Evolutionary conservation across 495 filamentous ascomycete species (phyloP).

Genomic region (Neurospora sp.): DNA sequence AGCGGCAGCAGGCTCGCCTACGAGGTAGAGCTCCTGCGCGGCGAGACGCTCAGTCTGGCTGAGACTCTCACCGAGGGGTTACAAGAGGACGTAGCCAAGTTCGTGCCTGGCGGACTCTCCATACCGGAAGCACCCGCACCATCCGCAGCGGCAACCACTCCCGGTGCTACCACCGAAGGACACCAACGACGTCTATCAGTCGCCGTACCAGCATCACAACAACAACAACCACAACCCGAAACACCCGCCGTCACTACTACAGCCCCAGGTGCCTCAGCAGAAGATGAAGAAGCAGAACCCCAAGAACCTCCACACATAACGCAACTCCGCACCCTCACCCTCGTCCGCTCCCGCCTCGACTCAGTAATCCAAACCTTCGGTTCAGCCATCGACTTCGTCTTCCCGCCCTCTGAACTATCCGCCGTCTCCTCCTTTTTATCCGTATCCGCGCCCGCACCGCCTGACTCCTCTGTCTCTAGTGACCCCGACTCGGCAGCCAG

Average conservation of each 20-base stretch:
- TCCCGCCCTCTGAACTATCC: slow-evolving; percentile 69
- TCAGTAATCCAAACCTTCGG: slow-evolving; percentile 82
- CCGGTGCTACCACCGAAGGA: not conserved
- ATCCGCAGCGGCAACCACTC: not conserved
- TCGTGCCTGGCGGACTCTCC: slow-evolving; percentile 47
- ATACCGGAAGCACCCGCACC: slow-evolving; percentile 5
- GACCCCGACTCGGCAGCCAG: slow-evolving; percentile 33
- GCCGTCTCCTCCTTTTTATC: slow-evolving; percentile 70
- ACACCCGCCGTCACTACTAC: not conserved
- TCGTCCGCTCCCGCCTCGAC: slow-evolving; percentile 73
- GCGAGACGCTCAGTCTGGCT: slow-evolving; percentile 67
- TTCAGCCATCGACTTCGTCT: slow-evolving; percentile 84
- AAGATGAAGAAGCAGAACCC: slow-evolving; percentile 7
- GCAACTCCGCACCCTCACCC: slow-evolving; percentile 69
- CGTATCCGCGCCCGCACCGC: slow-evolving; percentile 62
- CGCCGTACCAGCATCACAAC: slow-evolving; percentile 7
- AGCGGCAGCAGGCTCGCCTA: slow-evolving; percentile 80
- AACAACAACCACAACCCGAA: not conserved
- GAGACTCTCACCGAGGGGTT: slow-evolving; percentile 67
- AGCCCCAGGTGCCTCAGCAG: not conserved
- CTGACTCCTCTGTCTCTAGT: slow-evolving; percentile 11
- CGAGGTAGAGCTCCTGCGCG: slow-evolving; percentile 85
- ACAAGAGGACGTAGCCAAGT: slow-evolving; percentile 56
- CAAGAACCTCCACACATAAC: slow-evolving; percentile 61
- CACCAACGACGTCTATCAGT: slow-evolving; percentile 22